phyloP scores from a whole-genome alignment of 139 green algal genomes.

The Tetradesmus lagerheimii region DNA sequence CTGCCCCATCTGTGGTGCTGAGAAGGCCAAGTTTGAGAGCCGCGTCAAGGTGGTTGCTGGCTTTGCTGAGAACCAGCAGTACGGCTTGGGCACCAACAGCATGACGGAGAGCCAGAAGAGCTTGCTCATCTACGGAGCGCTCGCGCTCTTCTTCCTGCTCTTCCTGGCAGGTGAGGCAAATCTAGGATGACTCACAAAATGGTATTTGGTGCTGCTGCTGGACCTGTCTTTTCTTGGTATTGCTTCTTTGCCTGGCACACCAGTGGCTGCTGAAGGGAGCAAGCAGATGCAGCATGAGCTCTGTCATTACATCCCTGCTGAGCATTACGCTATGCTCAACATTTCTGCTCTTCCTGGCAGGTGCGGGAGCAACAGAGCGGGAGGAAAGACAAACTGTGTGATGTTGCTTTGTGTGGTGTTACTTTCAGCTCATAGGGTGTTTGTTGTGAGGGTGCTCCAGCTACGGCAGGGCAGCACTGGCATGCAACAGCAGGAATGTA shows the following conservation, averaged over 20 bases:
- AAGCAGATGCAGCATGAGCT: too few relatives aligned
- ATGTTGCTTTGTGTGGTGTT: too few relatives aligned
- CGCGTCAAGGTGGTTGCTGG: constrained; percentile 83
- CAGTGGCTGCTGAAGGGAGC: too few relatives aligned
- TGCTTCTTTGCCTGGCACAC: too few relatives aligned
- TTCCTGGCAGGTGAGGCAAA: constrained; percentile 86
- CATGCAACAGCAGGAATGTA: too few relatives aligned
- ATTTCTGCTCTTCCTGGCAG: constrained; percentile 88
- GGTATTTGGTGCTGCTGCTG: too few relatives aligned
- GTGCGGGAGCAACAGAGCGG: neutral
- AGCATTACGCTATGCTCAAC: constrained; percentile 79
- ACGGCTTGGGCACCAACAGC: constrained; percentile 93
- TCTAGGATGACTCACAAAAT: too few relatives aligned
- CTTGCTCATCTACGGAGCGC: constrained; percentile 91
- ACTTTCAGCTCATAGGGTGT: too few relatives aligned
- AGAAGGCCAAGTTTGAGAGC: constrained; percentile 82
- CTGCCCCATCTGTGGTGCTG: constrained; percentile 92
- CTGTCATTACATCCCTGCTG: too few relatives aligned
- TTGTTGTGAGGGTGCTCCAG: too few relatives aligned
- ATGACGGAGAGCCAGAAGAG: constrained; percentile 93
- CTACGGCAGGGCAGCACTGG: too few relatives aligned
- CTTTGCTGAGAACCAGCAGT: constrained; percentile 96
- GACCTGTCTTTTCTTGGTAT: too few relatives aligned
- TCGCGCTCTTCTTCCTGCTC: constrained; percentile 87
- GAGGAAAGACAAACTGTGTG: neutral